Percentiles rank a stretch among this genome's conserved stretches.
Evolutionary conservation across 768 basidiomycete species (phyloP).

Genomic region (Phaeolepiota aurea): DNA sequence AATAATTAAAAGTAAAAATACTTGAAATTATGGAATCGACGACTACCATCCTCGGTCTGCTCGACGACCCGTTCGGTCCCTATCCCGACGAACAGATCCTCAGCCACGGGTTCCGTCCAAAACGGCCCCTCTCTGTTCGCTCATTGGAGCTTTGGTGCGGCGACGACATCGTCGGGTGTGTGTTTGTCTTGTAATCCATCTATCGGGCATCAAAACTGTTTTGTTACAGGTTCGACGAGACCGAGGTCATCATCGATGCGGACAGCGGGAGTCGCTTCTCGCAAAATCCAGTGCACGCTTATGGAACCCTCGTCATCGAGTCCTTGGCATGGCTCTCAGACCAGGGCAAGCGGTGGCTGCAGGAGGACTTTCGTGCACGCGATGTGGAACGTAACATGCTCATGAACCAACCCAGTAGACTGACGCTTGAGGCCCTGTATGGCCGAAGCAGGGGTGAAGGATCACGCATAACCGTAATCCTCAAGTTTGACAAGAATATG

Average conservation of each 20-base stretch:
- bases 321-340: slow-evolving; percentile 41
- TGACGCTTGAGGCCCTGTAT: slow-evolving; percentile 30
- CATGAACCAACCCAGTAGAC: slow-evolving; percentile 10
- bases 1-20: slow-evolving; percentile 1
- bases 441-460: slow-evolving; percentile 11
- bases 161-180: not conserved
- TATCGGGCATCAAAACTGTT: not conserved
- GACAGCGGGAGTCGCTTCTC: not conserved
- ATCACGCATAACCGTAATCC: slow-evolving; percentile 26
- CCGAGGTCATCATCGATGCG: not conserved
- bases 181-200: not conserved
- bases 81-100: slow-evolving; percentile 16
- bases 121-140: too few species aligned
- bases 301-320: slow-evolving; percentile 27
- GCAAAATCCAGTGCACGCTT: not conserved
- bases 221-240: not conserved
- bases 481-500: slow-evolving; percentile 32
- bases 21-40: slow-evolving; percentile 3
- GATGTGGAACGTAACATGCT: slow-evolving; percentile 18
- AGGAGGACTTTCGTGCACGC: slow-evolving; percentile 34
- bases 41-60: not conserved
- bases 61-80: slow-evolving; percentile 4
- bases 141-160: not conserved
- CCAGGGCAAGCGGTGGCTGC: slow-evolving; percentile 29
- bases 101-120: slow-evolving; percentile 8